A percentile compares a stretch with the other conserved stretches of the same genome.
phyloP scores from a whole-genome alignment of 208 protist genomes.

The Tetramitus jugosus region DNA sequence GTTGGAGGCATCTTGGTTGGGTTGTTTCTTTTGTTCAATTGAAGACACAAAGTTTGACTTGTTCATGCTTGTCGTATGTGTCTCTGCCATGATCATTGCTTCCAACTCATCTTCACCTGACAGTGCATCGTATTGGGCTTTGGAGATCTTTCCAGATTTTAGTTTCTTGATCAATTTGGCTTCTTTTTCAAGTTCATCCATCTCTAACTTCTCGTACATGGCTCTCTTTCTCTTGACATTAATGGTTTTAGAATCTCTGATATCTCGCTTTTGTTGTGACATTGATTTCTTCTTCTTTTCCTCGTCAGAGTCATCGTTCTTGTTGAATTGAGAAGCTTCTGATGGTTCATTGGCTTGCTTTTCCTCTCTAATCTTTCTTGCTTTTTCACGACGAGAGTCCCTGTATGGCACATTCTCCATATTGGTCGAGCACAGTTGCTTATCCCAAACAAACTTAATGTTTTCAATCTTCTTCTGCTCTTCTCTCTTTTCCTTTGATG shows the following conservation, averaged over 20 bases:
- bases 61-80: too few species aligned
- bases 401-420: neutral
- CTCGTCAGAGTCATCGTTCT: neutral
- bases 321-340: too few species aligned
- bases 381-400: neutral
- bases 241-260: conserved; percentile 9
- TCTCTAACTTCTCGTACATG: neutral
- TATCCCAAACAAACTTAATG: neutral
- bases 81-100: too few species aligned
- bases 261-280: neutral
- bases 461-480: neutral
- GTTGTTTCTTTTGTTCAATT: too few species aligned
- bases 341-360: neutral
- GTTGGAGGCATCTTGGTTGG: too few species aligned
- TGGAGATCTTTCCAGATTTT: neutral
- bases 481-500: neutral
- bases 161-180: neutral
- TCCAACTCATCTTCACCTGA: conserved; percentile 10
- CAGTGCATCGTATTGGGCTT: conserved; percentile 1
- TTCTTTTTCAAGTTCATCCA: conserved; percentile 19
- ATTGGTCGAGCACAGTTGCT: neutral
- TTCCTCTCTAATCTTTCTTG: neutral
- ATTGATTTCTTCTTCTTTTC: conserved; percentile 8
- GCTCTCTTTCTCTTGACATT: neutral
- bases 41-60: too few species aligned